Base-by-base conservation (phyloP, 768 basidiomycete genomes). In the Daedalea quercina region DNA sequence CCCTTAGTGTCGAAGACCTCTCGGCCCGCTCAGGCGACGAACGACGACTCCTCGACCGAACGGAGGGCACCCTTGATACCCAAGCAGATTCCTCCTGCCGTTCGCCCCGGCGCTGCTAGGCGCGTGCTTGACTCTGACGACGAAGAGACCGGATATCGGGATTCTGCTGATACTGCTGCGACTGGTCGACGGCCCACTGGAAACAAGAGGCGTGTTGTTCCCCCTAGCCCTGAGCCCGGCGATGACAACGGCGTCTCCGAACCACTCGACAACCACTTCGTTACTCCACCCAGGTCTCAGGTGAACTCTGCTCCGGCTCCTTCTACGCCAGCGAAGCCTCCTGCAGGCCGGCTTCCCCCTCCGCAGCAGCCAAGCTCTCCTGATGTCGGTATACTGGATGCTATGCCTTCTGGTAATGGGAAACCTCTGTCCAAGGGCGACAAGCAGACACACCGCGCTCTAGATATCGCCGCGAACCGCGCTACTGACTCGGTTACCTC, bases 101-200 rank as follows among this genome's bases (percentile, higher is more conserved):
- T 49, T 11, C 31, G 44, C 11, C 46, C 56, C 41, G 26, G 44
- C 44, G 34, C 50, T 49, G 33, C 25, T 19, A 54, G 50, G 19
- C 37, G 12, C 33, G 47, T 57, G 2, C 45, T 60, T 9, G 66
- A 66, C 44, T 63, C 60, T 40, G 63, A 65, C 24, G 61, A 67
- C 13, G 53, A 59, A 12, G 46, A 25, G 9, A 50, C 56, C 31
- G 49, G 54, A 3, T 11, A 31, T 31, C 11, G 28, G 4, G 28
- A 31, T 11, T 11, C 28, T 31, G 28, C 28, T 31, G 28, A 31
- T 31, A 44, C 57, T 44, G 22, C 9, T 6, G 44, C 44, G 44
- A 44, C 22, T 23, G 24, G 9, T 13, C 47, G 50, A 6, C 44
- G 47, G 13, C 50, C 19, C 19, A 50, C 51, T 1, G 41, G 49